Evolutionary conservation across 495 filamentous ascomycete genomes (phyloP).

Genomic region (Pseudoneurospora amorphoporcata): DNA sequence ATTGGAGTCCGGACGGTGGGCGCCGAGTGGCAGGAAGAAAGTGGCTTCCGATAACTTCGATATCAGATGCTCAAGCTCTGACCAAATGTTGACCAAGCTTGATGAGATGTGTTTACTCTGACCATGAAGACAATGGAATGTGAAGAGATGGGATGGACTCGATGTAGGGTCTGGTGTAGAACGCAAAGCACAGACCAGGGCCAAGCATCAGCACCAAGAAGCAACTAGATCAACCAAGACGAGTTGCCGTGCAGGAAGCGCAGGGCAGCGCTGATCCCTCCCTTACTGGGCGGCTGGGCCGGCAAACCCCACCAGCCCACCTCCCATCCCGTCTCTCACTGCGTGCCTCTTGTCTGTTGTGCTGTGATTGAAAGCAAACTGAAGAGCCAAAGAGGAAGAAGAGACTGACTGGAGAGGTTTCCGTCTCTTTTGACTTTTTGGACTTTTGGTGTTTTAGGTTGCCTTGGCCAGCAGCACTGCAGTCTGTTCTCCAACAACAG

Average conservation of each 20-base stretch:
- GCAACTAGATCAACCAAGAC: conserved; percentile 1
- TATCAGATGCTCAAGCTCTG: background rate
- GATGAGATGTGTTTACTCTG: too few species aligned
- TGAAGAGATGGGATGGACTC: background rate
- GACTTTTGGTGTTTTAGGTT: background rate
- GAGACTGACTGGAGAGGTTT: background rate
- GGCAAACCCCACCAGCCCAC: conserved; percentile 8
- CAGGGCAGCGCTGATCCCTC: conserved; percentile 18
- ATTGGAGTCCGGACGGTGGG: background rate
- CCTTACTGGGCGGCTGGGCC: conserved; percentile 13
- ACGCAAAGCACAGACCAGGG: background rate
- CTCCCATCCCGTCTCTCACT: background rate
- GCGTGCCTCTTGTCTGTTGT: background rate
- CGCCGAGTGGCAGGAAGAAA: background rate
- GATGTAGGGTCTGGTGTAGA: background rate
- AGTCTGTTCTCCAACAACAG: background rate
- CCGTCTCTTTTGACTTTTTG: background rate
- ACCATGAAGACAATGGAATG: background rate
- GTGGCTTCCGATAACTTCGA: background rate
- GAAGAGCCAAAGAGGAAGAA: background rate
- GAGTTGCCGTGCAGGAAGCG: conserved; percentile 9
- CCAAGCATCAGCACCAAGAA: background rate
- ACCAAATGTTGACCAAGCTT: background rate
- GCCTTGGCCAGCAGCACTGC: background rate
- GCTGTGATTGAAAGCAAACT: background rate